phyloP scores from a whole-genome alignment of 2,329 filamentous ascomycete species.

The Phialocephala subalpina region DNA sequence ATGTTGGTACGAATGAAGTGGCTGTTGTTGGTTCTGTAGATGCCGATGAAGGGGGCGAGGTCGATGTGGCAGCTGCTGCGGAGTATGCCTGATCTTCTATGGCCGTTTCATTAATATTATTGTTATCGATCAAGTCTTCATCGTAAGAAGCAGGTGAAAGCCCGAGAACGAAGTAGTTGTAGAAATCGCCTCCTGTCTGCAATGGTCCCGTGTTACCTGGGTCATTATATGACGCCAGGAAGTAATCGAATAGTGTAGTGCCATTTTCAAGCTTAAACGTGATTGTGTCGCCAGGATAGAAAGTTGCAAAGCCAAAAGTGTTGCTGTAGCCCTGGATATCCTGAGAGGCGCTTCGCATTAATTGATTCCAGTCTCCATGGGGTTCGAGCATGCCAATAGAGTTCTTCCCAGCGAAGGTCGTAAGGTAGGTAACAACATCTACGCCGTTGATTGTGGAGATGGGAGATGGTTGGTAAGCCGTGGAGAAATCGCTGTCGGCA shows the following conservation, averaged over 20 bases:
- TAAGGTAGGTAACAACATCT: slow-evolving; percentile 55
- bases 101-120: slow-evolving; percentile 9
- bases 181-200: slow-evolving; percentile 40
- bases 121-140: slow-evolving; percentile 13
- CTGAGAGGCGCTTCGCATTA: slow-evolving; percentile 34
- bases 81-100: neutral
- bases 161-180: slow-evolving; percentile 40
- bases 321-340: slow-evolving; percentile 45
- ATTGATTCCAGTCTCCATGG: slow-evolving; percentile 49
- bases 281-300: slow-evolving; percentile 48
- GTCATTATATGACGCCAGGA: slow-evolving; percentile 42
- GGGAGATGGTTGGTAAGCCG: slow-evolving; percentile 46
- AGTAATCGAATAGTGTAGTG: slow-evolving; percentile 43
- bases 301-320: slow-evolving; percentile 44
- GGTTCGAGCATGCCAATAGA: slow-evolving; percentile 44
- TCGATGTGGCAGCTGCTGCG: neutral
- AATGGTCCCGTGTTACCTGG: slow-evolving; percentile 40
- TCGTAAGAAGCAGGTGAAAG: slow-evolving; percentile 33
- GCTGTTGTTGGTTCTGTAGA: neutral
- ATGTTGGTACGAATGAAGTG: neutral
- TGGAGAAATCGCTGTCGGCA: neutral
- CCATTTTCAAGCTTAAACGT: slow-evolving; percentile 49
- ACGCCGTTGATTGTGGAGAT: slow-evolving; percentile 62
- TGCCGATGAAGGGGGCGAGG: neutral
- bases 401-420: slow-evolving; percentile 49